Percentiles rank a stretch among this genome's conserved stretches.
Conservation (phyloP, 345 rosid species). For the Salix purpurea region DNA sequence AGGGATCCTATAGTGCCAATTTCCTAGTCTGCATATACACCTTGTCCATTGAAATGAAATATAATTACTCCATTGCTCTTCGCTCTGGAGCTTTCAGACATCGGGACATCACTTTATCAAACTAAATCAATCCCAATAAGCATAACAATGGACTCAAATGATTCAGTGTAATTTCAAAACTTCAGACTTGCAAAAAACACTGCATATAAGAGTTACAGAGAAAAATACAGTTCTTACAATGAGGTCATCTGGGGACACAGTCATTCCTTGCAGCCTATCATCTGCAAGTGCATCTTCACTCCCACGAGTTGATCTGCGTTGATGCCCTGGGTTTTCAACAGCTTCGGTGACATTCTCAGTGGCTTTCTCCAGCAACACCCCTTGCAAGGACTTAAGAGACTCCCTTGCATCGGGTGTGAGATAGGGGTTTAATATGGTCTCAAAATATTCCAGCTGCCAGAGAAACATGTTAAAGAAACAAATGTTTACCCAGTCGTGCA, state of each 20-base stretch:
- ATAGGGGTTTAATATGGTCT: conserved; percentile 73
- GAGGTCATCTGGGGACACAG: conserved; percentile 87
- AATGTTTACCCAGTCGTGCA: background rate
- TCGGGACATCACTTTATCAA: background rate
- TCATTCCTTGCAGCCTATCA: conserved; percentile 66
- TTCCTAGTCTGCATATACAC: background rate
- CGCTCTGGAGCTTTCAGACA: background rate
- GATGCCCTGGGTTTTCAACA: conserved; percentile 64
- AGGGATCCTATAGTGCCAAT: background rate
- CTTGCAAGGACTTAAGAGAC: conserved; percentile 77
- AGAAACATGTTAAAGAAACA: conserved; percentile 3
- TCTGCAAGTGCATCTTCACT: conserved; percentile 85
- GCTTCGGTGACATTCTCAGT: conserved; percentile 65
- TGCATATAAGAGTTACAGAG: background rate
- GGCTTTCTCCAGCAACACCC: conserved; percentile 79
- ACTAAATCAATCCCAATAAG: background rate
- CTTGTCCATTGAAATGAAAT: background rate
- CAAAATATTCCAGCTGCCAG: conserved; percentile 94
- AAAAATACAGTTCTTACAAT: conserved; percentile 51
- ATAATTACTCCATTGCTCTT: background rate
- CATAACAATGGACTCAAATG: background rate
- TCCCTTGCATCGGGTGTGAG: conserved; percentile 76
- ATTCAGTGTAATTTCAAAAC: background rate
- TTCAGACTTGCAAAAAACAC: background rate
- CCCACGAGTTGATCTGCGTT: conserved; percentile 83